phyloP scores from a whole-genome alignment of 495 filamentous ascomycete genomes.

The Tirmania nivea region DNA sequence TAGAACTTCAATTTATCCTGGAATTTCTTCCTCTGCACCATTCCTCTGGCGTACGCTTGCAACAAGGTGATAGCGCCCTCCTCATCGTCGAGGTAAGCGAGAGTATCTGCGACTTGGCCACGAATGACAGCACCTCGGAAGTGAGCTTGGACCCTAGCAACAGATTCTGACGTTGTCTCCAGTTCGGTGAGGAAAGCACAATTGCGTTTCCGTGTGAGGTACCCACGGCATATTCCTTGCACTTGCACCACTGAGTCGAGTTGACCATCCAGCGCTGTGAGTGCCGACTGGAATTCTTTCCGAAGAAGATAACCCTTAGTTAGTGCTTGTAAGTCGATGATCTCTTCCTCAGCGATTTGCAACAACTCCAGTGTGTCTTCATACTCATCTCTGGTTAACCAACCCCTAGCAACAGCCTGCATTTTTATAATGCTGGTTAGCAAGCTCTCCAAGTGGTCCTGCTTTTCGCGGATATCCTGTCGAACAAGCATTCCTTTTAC shows the following conservation, averaged over 20 bases:
- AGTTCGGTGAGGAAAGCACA: constrained; percentile 34
- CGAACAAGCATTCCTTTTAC: constrained; percentile 28
- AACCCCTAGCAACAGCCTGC: constrained; percentile 29
- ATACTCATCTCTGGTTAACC: background rate
- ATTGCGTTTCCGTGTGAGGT: constrained; percentile 31
- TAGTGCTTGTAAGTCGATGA: constrained; percentile 28
- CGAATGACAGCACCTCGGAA: constrained; percentile 61
- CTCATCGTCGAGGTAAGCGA: constrained; percentile 57
- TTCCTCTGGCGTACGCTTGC: constrained; percentile 54
- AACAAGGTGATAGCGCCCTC: constrained; percentile 52
- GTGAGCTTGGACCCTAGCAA: constrained; percentile 48
- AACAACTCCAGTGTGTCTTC: background rate
- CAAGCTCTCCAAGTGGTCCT: constrained; percentile 23
- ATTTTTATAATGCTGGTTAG: constrained; percentile 28
- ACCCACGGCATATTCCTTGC: constrained; percentile 51
- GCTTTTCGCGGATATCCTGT: constrained; percentile 23
- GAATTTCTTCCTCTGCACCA: constrained; percentile 50
- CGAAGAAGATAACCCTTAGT: constrained; percentile 24
- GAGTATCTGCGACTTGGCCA: constrained; percentile 40
- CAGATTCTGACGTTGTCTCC: constrained; percentile 31
- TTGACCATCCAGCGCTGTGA: constrained; percentile 38
- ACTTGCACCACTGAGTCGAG: constrained; percentile 36
- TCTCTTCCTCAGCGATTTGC: constrained; percentile 27
- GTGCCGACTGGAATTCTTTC: constrained; percentile 23
- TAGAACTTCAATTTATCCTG: constrained; percentile 72